phyloP scores from a whole-genome alignment of 116 monocot genomes.

The Iris pallida region DNA sequence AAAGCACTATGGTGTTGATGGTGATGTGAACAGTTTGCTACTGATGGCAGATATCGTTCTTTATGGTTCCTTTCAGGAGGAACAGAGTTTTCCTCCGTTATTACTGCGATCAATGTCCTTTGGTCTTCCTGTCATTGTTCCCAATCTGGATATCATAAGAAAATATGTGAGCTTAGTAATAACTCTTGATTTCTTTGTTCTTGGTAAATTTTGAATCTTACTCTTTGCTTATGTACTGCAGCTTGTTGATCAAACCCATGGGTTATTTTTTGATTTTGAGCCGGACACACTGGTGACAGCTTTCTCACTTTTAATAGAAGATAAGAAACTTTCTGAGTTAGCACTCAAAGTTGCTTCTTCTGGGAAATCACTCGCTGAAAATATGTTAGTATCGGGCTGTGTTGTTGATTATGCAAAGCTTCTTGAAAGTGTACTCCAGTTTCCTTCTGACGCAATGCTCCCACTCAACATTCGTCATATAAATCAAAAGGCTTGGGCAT shows the following conservation, averaged over 20 bases:
- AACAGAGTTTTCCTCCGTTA: constrained; percentile 77
- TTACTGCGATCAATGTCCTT: constrained; percentile 80
- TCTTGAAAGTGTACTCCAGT: constrained; percentile 69
- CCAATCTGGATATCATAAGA: constrained; percentile 61
- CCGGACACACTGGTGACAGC: constrained; percentile 30
- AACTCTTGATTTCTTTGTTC: not conserved
- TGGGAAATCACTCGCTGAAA: constrained; percentile 45
- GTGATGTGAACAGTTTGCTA: constrained; percentile 56
- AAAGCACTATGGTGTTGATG: constrained; percentile 54
- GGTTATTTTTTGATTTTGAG: constrained; percentile 38
- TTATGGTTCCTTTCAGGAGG: constrained; percentile 71
- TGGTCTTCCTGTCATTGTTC: constrained; percentile 65
- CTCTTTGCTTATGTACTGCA: constrained; percentile 19
- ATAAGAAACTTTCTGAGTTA: constrained; percentile 35
- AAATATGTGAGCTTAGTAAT: constrained; percentile 64
- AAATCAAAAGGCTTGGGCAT: constrained; percentile 58
- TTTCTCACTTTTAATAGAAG: constrained; percentile 50
- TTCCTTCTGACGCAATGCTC: constrained; percentile 73
- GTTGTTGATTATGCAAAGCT: constrained; percentile 59
- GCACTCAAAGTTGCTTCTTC: constrained; percentile 42
- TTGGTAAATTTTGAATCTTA: not conserved
- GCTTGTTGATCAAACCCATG: constrained; percentile 61
- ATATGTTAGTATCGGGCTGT: constrained; percentile 71
- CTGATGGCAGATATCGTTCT: constrained; percentile 69
- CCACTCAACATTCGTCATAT: constrained; percentile 45